A percentile compares a stretch with the other conserved stretches of the same genome.
Evolutionary conservation across 257 asterid genomes (phyloP).

Genomic region (Agastache rugosa): DNA sequence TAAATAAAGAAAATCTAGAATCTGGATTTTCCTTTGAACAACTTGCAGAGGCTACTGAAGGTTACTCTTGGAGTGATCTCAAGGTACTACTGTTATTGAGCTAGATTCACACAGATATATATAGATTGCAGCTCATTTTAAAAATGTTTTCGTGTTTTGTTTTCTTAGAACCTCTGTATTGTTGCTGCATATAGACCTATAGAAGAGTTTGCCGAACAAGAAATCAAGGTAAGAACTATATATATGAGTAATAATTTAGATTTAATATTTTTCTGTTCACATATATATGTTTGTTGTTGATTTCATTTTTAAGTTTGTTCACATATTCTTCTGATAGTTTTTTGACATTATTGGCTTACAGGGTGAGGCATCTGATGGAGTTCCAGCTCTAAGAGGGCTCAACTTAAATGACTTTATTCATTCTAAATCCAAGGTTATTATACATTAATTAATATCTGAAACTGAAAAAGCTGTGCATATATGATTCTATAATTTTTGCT

Average conservation of each 20-base stretch:
- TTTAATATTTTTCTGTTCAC: too few relatives aligned
- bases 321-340: too few relatives aligned
- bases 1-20: conserved; percentile 74
- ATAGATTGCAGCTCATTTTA: background rate
- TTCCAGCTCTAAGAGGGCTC: conserved; percentile 52
- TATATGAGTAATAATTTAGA: too few relatives aligned
- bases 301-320: too few relatives aligned
- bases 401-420: conserved; percentile 60
- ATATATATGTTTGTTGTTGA: too few relatives aligned
- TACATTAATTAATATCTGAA: too few relatives aligned
- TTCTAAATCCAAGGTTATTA: conserved; percentile 74
- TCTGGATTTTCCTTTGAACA: conserved; percentile 67
- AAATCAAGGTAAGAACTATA: background rate
- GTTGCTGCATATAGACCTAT: background rate
- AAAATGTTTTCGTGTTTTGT: background rate
- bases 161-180: background rate
- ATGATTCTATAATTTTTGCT: too few relatives aligned
- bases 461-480: too few relatives aligned
- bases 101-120: background rate
- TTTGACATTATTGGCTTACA: conserved; percentile 15
- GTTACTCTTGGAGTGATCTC: conserved; percentile 95
- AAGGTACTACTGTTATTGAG: conserved; percentile 52
- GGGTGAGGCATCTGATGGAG: conserved; percentile 46
- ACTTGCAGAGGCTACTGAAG: conserved; percentile 92
- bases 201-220: background rate